Evolutionary conservation across 1,139 yeast genomes (phyloP).

Genomic region (Protomyces inundatus): DNA sequence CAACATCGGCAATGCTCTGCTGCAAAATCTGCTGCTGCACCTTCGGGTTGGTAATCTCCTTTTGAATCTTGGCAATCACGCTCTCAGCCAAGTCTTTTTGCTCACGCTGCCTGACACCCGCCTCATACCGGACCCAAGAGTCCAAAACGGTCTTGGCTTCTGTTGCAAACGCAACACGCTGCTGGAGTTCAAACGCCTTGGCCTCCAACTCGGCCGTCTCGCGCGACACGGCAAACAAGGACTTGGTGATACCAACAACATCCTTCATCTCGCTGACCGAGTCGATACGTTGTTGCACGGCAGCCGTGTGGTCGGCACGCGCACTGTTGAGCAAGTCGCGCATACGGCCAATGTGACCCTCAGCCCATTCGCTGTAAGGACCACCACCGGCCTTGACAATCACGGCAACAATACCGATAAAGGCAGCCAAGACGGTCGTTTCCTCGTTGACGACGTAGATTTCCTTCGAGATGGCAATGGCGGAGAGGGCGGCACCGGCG

Average conservation of each 20-base stretch:
- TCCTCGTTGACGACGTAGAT: conserved; percentile 91
- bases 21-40: conserved; percentile 89
- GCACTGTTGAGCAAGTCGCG: conserved; percentile 77
- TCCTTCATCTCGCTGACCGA: conserved; percentile 84
- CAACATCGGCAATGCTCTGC: conserved; percentile 88
- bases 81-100: conserved; percentile 85
- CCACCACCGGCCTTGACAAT: conserved; percentile 89
- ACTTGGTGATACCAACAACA: conserved; percentile 86
- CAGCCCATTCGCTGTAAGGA: conserved; percentile 91
- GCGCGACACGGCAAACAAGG: conserved; percentile 86
- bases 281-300: conserved; percentile 87
- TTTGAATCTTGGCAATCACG: conserved; percentile 81
- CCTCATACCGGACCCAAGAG: conserved; percentile 98
- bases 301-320: conserved; percentile 82
- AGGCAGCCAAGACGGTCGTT: conserved; percentile 75
- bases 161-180: conserved; percentile 73
- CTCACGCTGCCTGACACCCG: conserved; percentile 92
- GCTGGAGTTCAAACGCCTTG: conserved; percentile 85
- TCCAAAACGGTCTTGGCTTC: conserved; percentile 95
- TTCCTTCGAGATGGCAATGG: conserved; percentile 91
- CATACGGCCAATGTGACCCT: conserved; percentile 80
- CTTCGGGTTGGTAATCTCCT: conserved; percentile 78
- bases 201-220: conserved; percentile 96
- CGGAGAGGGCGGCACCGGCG: conserved; percentile 87
- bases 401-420: conserved; percentile 67